phyloP scores from a whole-genome alignment of 192 early-diverging fungal genomes.

The Coemansia sp. region DNA sequence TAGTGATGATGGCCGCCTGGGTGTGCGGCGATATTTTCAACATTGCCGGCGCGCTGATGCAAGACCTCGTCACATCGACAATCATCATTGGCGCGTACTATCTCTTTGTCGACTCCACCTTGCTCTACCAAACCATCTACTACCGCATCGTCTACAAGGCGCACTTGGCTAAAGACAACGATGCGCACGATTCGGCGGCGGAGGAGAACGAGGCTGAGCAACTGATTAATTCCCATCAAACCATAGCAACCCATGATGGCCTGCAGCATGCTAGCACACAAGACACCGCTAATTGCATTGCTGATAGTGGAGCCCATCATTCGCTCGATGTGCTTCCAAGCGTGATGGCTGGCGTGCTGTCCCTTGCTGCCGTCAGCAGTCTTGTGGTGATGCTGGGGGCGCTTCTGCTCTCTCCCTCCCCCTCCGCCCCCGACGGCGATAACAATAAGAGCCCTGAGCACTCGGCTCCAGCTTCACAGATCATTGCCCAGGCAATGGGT shows the following conservation, averaged over 20 bases:
- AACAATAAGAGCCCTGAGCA: constrained; percentile 4
- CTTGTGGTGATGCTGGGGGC: constrained; percentile 31
- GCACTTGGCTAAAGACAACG: constrained; percentile 21
- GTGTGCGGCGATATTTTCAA: constrained; percentile 77
- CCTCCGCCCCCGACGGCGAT: background rate
- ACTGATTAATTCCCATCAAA: background rate
- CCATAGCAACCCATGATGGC: background rate
- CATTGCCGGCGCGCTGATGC: constrained; percentile 70
- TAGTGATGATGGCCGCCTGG: constrained; percentile 76
- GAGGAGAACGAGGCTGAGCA: background rate
- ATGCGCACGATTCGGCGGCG: background rate
- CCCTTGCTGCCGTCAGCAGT: constrained; percentile 31
- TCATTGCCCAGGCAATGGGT: constrained; percentile 50
- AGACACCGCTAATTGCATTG: background rate
- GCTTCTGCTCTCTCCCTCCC: constrained; percentile 8
- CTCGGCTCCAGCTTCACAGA: constrained; percentile 23
- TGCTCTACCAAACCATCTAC: constrained; percentile 70
- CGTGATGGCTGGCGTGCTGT: constrained; percentile 26
- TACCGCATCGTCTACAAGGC: constrained; percentile 56
- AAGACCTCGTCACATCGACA: constrained; percentile 71
- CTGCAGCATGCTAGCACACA: background rate
- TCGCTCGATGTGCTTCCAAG: constrained; percentile 9
- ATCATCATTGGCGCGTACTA: constrained; percentile 74
- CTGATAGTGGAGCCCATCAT: background rate
- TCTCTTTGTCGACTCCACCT: constrained; percentile 66